A percentile compares a stretch with the other conserved stretches of the same genome.
These are phyloP conservation scores for Vachellia pachyceras DNA, from an alignment of 306 rosid species.

Conservation along the genomic window DNA sequence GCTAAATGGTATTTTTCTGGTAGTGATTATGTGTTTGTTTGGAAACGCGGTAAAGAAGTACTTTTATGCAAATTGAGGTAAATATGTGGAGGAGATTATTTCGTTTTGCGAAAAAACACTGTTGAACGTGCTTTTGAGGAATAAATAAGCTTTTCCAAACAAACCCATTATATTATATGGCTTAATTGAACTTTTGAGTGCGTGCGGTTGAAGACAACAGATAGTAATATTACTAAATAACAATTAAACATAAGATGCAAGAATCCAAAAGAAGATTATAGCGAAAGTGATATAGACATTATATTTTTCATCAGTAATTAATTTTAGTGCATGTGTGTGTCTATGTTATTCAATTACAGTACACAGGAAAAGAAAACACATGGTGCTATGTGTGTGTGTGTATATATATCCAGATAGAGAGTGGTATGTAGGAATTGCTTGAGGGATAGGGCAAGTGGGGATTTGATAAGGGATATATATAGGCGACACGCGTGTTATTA, in stretches of 20 bases:
- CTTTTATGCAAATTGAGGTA: no score
- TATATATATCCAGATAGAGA: not conserved
- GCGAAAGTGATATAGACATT: not conserved
- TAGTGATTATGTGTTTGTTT: no score
- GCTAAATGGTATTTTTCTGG: no score
- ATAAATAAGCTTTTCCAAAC: no score
- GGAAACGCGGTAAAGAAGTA: no score
- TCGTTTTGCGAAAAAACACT: no score
- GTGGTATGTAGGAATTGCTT: not conserved
- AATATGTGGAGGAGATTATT: no score
- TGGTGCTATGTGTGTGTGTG: not conserved
- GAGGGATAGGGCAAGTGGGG: not conserved
- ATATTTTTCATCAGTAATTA: not conserved
- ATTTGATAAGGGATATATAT: no score
- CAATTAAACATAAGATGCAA: not conserved
- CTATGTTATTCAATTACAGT: not conserved
- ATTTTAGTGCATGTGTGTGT: not conserved
- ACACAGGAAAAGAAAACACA: not conserved
- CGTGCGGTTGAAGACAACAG: no score
- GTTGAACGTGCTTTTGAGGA: no score
- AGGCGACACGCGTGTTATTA: not conserved
- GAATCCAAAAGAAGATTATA: not conserved
- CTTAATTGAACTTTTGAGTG: no score
- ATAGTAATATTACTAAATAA: not conserved
- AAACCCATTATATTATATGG: no score